Percentiles rank a stretch among this genome's conserved stretches.
Conservation (phyloP, 2,329 filamentous ascomycete species). For the Aureobasidium pullulans region DNA sequence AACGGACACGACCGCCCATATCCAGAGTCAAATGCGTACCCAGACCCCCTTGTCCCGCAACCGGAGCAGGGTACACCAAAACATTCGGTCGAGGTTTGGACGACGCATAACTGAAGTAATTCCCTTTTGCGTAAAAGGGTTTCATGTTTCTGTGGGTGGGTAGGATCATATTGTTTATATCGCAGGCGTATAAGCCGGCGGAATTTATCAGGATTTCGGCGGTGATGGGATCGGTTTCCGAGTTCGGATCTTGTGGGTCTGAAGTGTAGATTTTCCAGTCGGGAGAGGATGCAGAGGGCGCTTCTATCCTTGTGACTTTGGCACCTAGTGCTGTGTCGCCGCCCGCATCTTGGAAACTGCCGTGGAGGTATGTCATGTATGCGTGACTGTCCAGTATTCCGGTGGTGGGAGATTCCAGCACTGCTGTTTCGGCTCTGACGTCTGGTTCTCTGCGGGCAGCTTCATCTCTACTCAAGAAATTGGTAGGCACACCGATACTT, state of each 20-base stretch:
- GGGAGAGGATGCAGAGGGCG: constrained; percentile 44
- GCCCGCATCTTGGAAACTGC: constrained; percentile 66
- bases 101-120: constrained; percentile 79
- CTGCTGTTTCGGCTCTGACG: constrained; percentile 62
- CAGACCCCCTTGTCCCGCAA: constrained; percentile 73
- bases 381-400: constrained; percentile 86
- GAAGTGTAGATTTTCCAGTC: constrained; percentile 64
- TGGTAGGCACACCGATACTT: constrained; percentile 58
- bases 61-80: constrained; percentile 80
- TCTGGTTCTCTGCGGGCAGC: constrained; percentile 61
- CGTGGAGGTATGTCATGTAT: constrained; percentile 74
- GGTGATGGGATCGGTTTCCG: constrained; percentile 46
- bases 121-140: constrained; percentile 85
- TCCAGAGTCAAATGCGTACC: constrained; percentile 94
- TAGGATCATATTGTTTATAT: constrained; percentile 75
- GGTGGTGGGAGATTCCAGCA: constrained; percentile 77
- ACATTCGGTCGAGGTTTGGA: constrained; percentile 59
- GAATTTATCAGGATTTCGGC: constrained; percentile 75
- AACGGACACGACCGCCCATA: constrained; percentile 73
- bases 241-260: constrained; percentile 15
- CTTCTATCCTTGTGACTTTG: constrained; percentile 54
- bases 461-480: constrained; percentile 60
- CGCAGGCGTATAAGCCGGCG: constrained; percentile 71
- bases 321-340: constrained; percentile 67
- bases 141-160: constrained; percentile 47